These are phyloP conservation scores for Penicilliopsis zonata DNA, from an alignment of 495 filamentous ascomycete genomes.

Conservation along the genomic window DNA sequence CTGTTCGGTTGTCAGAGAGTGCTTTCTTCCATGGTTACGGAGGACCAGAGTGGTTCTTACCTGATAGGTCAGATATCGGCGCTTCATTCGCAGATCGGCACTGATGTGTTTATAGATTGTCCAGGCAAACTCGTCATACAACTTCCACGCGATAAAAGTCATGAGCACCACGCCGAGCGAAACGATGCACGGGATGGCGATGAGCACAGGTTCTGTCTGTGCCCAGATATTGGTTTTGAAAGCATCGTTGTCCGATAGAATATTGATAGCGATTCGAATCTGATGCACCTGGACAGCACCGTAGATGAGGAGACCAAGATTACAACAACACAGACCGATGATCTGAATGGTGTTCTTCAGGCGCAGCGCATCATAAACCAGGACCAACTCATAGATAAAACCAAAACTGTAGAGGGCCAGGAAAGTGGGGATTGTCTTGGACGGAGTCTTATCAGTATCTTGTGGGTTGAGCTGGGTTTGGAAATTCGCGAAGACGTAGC, in stretches of 20 bases:
- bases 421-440: conserved; percentile 74
- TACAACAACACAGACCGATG: conserved; percentile 88
- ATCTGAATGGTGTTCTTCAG: conserved; percentile 98
- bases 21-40: not conserved
- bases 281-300: conserved; percentile 86
- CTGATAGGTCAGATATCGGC: conserved; percentile 92
- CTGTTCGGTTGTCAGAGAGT: conserved; percentile 36
- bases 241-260: conserved; percentile 20
- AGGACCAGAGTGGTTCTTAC: conserved; percentile 46
- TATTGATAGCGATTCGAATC: conserved; percentile 56
- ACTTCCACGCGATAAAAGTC: conserved; percentile 72
- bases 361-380: conserved; percentile 87
- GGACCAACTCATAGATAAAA: conserved; percentile 77
- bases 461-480: conserved; percentile 54
- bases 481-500: conserved; percentile 38
- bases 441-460: conserved; percentile 24
- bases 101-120: conserved; percentile 99
- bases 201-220: conserved; percentile 58
- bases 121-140: conserved; percentile 98
- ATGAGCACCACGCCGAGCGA: conserved; percentile 61
- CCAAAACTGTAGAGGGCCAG: conserved; percentile 95
- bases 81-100: conserved; percentile 92
- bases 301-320: conserved; percentile 82
- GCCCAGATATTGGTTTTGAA: conserved; percentile 48
- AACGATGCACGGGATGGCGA: conserved; percentile 78